These are phyloP conservation scores for Inosperma sp. DNA, from an alignment of 768 basidiomycete genomes.

Conservation along the genomic window DNA sequence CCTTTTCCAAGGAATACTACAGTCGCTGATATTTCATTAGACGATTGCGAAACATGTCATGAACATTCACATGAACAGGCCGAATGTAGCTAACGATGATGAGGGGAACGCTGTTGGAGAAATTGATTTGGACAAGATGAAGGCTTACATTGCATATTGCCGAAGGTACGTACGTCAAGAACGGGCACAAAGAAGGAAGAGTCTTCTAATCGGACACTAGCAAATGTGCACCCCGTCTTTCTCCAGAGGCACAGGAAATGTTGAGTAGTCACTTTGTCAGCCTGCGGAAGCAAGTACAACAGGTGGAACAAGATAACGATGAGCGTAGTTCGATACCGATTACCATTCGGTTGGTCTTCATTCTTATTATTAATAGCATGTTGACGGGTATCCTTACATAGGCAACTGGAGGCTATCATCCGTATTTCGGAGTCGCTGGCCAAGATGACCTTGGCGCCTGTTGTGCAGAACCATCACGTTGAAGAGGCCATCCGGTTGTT, in stretches of 20 bases:
- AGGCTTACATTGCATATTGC: slow-evolving; percentile 93
- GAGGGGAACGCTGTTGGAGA: slow-evolving; percentile 73
- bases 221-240: slow-evolving; percentile 94
- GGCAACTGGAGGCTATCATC: slow-evolving; percentile 97
- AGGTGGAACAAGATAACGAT: slow-evolving; percentile 94
- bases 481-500: slow-evolving; percentile 97
- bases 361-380: neutral
- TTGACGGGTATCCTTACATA: slow-evolving; percentile 19
- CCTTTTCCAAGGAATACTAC: neutral
- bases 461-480: slow-evolving; percentile 89
- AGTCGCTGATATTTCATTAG: slow-evolving; percentile 34
- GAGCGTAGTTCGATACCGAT: slow-evolving; percentile 98
- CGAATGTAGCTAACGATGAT: slow-evolving; percentile 57
- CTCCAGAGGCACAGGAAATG: slow-evolving; percentile 93
- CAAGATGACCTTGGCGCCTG: slow-evolving; percentile 83
- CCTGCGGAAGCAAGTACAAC: slow-evolving; percentile 62
- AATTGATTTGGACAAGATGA: slow-evolving; percentile 97
- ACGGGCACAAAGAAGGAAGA: slow-evolving; percentile 15
- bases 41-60: slow-evolving; percentile 96
- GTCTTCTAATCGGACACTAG: slow-evolving; percentile 34
- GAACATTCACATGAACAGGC: slow-evolving; percentile 97
- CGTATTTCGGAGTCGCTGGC: slow-evolving; percentile 97
- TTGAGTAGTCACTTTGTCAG: slow-evolving; percentile 33
- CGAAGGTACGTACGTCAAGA: too few species aligned
- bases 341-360: slow-evolving; percentile 74